Base-by-base conservation (phyloP, 257 asterid genomes). In the Mentha longifolia region DNA sequence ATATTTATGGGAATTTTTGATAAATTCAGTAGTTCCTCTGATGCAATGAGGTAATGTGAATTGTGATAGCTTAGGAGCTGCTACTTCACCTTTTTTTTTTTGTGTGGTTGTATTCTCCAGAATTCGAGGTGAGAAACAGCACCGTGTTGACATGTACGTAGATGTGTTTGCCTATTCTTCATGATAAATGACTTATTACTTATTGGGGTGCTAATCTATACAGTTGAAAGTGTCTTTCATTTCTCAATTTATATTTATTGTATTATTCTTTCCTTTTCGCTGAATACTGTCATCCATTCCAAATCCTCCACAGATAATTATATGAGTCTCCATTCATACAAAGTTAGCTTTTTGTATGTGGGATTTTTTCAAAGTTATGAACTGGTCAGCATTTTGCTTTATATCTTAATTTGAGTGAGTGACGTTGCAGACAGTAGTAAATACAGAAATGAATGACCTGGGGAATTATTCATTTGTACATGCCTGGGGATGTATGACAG, bases 401-500 rank as follows among this genome's bases (percentile, higher is more conserved):
- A 22, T 50, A 49, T 67, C 60, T 22, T 45, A 19, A 17, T 9
- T 11, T 74, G 25, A 19, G 37, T 2, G 68, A 22, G 11, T 74
- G 37, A 9, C 49, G 22, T 61, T 62, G 42, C 58, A 8, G 25
- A 15, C 42, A n/a, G 28, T 51, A 17, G 30, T 51, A 3, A 41
- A 37, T 50, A 14, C 61, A 69, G 13, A 70, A 61, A 69, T 31
- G 42, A 51, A 61, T 43, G 61, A 16, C 28, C 14, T 49, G 59
- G 7, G 47, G 22, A 58, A 64, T 31, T 37, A 33, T 63, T 47
- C 45, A 60, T 68, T 15, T 33, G 37, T 35, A 13, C 57, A 25
- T 72, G 58, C 61, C 19, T 50, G 19, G 30, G 31, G 47, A 7
- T 45, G 65, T 19, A 60, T 71, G 70, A 33, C 28, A 1, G 59